A percentile compares a stretch with the other conserved stretches of the same genome.
phyloP scores from a whole-genome alignment of 345 rosid species.

The Arabidopsis suecica region DNA sequence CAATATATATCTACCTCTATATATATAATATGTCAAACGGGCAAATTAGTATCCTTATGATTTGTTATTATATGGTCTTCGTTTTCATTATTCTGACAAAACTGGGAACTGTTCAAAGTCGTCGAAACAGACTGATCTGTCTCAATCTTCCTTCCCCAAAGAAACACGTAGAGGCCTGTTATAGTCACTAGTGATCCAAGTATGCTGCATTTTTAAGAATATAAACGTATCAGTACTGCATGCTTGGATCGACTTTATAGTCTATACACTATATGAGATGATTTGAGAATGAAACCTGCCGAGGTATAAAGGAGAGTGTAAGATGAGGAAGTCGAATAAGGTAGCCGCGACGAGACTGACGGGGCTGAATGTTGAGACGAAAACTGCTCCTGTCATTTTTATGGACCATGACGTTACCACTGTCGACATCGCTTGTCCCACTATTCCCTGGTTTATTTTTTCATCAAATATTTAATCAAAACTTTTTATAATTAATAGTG shows the following conservation, averaged over 20 bases:
- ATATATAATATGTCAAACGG: slow-evolving; percentile 14
- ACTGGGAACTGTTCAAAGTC: slow-evolving; percentile 8
- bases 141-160: slow-evolving; percentile 47
- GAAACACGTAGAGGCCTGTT: slow-evolving; percentile 46
- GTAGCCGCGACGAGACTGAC: slow-evolving; percentile 45
- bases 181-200: slow-evolving; percentile 42
- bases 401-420: slow-evolving; percentile 57
- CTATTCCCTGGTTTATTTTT: slow-evolving; percentile 46
- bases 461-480: slow-evolving; percentile 4
- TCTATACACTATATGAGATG: background rate
- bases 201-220: slow-evolving; percentile 29
- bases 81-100: slow-evolving; percentile 18
- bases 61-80: background rate
- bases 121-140: slow-evolving; percentile 21
- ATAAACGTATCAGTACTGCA: slow-evolving; percentile 1
- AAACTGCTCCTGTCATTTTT: slow-evolving; percentile 52
- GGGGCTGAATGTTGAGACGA: slow-evolving; percentile 56
- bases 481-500: background rate
- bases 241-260: background rate
- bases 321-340: slow-evolving; percentile 42
- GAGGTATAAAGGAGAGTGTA: slow-evolving; percentile 41
- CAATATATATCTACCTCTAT: background rate
- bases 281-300: slow-evolving; percentile 41
- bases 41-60: slow-evolving; percentile 23
- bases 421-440: slow-evolving; percentile 55